Percentiles rank a stretch among this genome's conserved stretches.
These are phyloP conservation scores for Metschnikowia continentalis DNA, from an alignment of 805 yeast genomes.

Conservation along the genomic window DNA sequence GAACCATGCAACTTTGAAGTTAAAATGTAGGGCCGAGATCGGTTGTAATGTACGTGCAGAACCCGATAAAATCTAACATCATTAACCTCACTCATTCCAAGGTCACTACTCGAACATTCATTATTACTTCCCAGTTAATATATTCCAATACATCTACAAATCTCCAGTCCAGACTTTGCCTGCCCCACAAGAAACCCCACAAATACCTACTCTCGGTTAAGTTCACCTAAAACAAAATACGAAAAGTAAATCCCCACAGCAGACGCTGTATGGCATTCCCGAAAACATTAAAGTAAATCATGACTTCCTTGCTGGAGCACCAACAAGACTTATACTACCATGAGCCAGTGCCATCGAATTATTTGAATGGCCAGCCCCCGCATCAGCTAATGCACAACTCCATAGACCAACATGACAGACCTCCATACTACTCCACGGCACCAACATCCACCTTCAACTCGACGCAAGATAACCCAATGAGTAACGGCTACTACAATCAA, in stretches of 20 bases:
- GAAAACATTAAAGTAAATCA: slow-evolving; percentile 1
- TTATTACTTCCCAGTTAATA: background rate
- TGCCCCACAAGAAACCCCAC: background rate
- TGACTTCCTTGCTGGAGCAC: slow-evolving; percentile 20
- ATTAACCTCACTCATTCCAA: background rate
- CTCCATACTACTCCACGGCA: slow-evolving; percentile 23
- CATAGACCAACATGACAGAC: slow-evolving; percentile 13
- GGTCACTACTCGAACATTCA: background rate
- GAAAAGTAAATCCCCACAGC: background rate
- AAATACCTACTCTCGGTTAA: background rate
- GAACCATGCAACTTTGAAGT: background rate
- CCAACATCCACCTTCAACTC: slow-evolving; percentile 11
- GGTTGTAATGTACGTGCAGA: slow-evolving; percentile 4
- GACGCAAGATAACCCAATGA: slow-evolving; percentile 13
- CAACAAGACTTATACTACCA: slow-evolving; percentile 23
- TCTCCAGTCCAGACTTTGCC: background rate
- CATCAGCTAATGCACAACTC: slow-evolving; percentile 14
- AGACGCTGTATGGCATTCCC: background rate
- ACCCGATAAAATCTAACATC: slow-evolving; percentile 3
- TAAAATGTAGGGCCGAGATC: slow-evolving; percentile 1
- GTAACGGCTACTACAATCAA: slow-evolving; percentile 11
- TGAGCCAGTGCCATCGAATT: slow-evolving; percentile 18
- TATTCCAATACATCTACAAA: background rate
- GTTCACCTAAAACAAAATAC: background rate
- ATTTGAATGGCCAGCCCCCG: slow-evolving; percentile 16